Base-by-base conservation (phyloP, 805 yeast genomes). In the Scheffersomyces stipitis region DNA sequence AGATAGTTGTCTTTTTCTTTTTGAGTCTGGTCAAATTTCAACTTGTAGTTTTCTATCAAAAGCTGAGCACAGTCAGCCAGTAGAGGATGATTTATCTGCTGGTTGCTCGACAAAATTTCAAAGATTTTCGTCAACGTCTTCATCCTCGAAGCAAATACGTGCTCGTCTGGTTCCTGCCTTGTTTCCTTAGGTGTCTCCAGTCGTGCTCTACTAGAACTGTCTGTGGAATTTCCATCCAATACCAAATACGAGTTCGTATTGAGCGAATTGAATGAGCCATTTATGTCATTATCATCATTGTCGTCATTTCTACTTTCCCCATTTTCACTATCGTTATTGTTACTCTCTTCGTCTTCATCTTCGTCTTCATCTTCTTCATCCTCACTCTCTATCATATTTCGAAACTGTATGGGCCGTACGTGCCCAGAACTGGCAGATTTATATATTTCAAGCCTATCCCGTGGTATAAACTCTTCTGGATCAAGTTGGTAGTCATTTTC, bases 11-110 rank as follows among this genome's bases (percentile, higher is more conserved):
- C 96, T 45, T 91, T 80, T 50, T 91, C 96, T 43, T 73, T 73
- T 14, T 83, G 76, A 4, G 82, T 75, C 37, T 79, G 85, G 41
- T 85, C 91, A 56, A 85, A 85, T 47, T 81, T 81, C 9, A 66
- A 57, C 50, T 81, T 83, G 57, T 88, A 70, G 38, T 81, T 81
- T 7, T 76, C 80, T 8, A 84, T 66, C 17, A 91, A 60, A 15
- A 73, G 56, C 29, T 73, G 78, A 5, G 93, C 84, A 58, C 99
- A 93, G 30, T 90, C 97, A 16, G 73, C 72, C 50, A 98, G 91
- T 12, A 93, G 78, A 0, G 99, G 99, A 52, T 67, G 73, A 45
- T 87, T 95, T 12, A 91, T 73, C 41, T 83, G 88, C 34, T 83
- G 81, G 42, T 84, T 82, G 10, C 46, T 46, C 0, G 93, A 82